Percentiles rank a stretch among this genome's conserved stretches.
Evolutionary conservation across 1,139 yeast species (phyloP).

Genomic region (Suhomyces panamericanus): DNA sequence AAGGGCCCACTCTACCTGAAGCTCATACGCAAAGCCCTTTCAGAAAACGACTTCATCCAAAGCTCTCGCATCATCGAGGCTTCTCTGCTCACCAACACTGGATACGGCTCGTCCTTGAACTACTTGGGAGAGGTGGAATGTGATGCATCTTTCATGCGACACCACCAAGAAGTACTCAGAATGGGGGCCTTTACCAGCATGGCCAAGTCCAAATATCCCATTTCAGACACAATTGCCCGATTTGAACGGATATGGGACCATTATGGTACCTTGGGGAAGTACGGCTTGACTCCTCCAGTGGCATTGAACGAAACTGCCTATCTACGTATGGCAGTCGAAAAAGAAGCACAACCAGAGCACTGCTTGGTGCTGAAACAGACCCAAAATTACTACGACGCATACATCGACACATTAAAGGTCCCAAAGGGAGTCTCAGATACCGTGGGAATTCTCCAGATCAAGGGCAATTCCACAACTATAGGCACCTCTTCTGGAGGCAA

Average conservation of each 20-base stretch:
- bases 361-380: constrained; percentile 21
- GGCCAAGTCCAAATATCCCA: constrained; percentile 23
- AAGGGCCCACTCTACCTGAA: constrained; percentile 22
- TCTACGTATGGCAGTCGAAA: background rate
- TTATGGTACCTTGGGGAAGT: constrained; percentile 10
- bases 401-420: constrained; percentile 11
- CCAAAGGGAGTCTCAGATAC: constrained; percentile 31
- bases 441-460: constrained; percentile 29
- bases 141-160: constrained; percentile 39
- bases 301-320: constrained; percentile 17
- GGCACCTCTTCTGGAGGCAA: constrained; percentile 57
- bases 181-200: constrained; percentile 30
- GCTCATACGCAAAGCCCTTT: constrained; percentile 26
- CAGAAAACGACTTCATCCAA: constrained; percentile 13
- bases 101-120: constrained; percentile 55
- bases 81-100: constrained; percentile 53
- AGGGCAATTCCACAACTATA: constrained; percentile 19
- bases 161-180: constrained; percentile 3
- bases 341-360: background rate
- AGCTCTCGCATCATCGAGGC: constrained; percentile 38
- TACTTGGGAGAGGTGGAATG: constrained; percentile 50
- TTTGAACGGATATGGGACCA: constrained; percentile 17
- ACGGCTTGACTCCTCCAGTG: constrained; percentile 32
- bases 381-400: constrained; percentile 16
- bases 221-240: constrained; percentile 22